Evolutionary conservation across 1,284 basidiomycete species (phyloP).

Genomic region (Anthracocystis walkeri): DNA sequence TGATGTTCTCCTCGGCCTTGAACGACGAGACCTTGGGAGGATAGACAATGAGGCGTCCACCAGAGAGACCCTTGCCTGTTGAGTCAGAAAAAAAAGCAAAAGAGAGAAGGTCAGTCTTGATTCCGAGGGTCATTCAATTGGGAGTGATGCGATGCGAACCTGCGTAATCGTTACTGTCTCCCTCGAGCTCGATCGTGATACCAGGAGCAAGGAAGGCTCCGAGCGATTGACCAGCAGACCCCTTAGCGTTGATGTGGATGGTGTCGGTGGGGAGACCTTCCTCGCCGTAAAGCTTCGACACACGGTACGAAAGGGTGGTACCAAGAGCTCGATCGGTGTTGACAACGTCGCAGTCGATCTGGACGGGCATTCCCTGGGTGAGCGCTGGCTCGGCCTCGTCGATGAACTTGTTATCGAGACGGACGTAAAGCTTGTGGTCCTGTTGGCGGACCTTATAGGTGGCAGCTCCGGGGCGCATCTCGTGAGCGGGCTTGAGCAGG

Average conservation of each 20-base stretch:
- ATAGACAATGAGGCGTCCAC: slow-evolving; percentile 65
- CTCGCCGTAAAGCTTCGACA: slow-evolving; percentile 65
- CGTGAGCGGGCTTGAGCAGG: slow-evolving; percentile 63
- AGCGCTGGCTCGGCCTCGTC: slow-evolving; percentile 66
- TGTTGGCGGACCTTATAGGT: slow-evolving; percentile 68
- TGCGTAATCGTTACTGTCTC: slow-evolving; percentile 64
- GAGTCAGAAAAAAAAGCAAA: too few species aligned
- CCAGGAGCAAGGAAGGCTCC: slow-evolving; percentile 66
- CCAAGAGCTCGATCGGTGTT: slow-evolving; percentile 68
- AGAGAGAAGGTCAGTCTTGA: too few species aligned
- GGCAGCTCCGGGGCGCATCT: slow-evolving; percentile 67
- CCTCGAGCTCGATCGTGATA: slow-evolving; percentile 66
- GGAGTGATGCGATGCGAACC: too few species aligned
- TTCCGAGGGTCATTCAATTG: too few species aligned
- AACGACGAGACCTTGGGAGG: slow-evolving; percentile 64
- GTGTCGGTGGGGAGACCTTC: slow-evolving; percentile 65
- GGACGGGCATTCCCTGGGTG: slow-evolving; percentile 62
- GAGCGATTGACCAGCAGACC: slow-evolving; percentile 64
- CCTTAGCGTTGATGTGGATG: slow-evolving; percentile 68
- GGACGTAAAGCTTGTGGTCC: slow-evolving; percentile 66
- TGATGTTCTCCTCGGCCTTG: slow-evolving; percentile 67
- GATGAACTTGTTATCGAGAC: slow-evolving; percentile 68
- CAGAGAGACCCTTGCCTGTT: slow-evolving; percentile 59
- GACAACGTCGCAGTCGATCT: slow-evolving; percentile 66
- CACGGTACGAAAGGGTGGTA: slow-evolving; percentile 66